A percentile compares a stretch with the other conserved stretches of the same genome.
Conservation (phyloP, 495 filamentous ascomycete species). For the Terfezia claveryi region DNA sequence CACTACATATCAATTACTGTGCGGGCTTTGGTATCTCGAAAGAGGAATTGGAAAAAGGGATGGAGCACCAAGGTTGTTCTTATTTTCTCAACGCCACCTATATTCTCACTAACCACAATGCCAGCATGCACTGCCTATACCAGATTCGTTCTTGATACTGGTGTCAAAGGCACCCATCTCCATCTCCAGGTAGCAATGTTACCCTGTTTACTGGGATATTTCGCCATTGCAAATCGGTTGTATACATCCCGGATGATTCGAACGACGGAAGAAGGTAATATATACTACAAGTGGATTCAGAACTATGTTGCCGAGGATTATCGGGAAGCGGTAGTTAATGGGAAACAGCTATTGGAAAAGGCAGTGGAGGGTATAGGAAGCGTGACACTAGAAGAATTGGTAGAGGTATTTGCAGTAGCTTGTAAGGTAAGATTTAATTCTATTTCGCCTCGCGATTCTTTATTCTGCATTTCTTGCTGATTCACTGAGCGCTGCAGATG, state of each 20-base stretch:
- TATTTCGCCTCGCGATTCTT: no score
- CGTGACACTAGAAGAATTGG: slow-evolving; percentile 52
- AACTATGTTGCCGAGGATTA: slow-evolving; percentile 70
- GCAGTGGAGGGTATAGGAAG: slow-evolving; percentile 1
- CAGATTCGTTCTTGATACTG: slow-evolving; percentile 62
- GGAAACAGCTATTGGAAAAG: slow-evolving; percentile 33
- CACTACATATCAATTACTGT: slow-evolving; percentile 63
- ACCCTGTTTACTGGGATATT: slow-evolving; percentile 73
- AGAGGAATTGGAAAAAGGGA: slow-evolving; percentile 44
- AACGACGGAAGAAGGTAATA: slow-evolving; percentile 41
- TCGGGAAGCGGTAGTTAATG: slow-evolving; percentile 39
- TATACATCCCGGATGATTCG: slow-evolving; percentile 2
- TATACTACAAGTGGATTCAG: slow-evolving; percentile 78
- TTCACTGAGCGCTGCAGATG: slow-evolving; percentile 29
- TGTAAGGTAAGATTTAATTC: slow-evolving; percentile 35
- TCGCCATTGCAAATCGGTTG: slow-evolving; percentile 46
- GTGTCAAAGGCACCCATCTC: slow-evolving; percentile 65
- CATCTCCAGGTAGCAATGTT: slow-evolving; percentile 63
- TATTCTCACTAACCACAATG: background rate
- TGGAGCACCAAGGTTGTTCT: slow-evolving; percentile 26
- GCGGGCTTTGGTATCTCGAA: slow-evolving; percentile 51
- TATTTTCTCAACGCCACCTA: no score
- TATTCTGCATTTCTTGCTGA: no score
- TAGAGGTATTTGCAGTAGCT: slow-evolving; percentile 61
- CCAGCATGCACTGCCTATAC: slow-evolving; percentile 52